Percentiles rank a stretch among this genome's conserved stretches.
These are phyloP conservation scores for Microstroma glucosiphilum DNA, from an alignment of 1,284 basidiomycete species.

Conservation along the genomic window DNA sequence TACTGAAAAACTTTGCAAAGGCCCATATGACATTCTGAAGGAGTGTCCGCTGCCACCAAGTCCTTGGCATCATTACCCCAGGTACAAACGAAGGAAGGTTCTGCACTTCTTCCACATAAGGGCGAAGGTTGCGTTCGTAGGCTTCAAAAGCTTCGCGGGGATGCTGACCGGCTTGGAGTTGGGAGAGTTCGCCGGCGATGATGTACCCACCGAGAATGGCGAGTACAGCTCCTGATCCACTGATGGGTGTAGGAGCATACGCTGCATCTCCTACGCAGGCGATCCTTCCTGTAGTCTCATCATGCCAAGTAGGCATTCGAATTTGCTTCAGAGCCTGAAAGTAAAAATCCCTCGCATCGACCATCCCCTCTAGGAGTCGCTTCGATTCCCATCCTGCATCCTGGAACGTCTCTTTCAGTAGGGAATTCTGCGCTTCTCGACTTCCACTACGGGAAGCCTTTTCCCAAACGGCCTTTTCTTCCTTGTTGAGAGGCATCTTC, in stretches of 20 bases:
- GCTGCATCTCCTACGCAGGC: slow-evolving; percentile 32
- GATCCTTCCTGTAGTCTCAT: slow-evolving; percentile 16
- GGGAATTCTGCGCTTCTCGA: slow-evolving; percentile 16
- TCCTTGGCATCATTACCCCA: slow-evolving; percentile 16
- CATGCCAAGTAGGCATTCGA: slow-evolving; percentile 21
- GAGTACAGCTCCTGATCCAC: slow-evolving; percentile 29
- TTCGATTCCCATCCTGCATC: slow-evolving; percentile 20
- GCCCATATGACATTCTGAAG: not conserved
- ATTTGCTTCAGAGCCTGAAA: slow-evolving; percentile 27
- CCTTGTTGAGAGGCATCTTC: slow-evolving; percentile 14
- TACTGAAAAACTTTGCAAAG: not conserved
- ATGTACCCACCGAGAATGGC: slow-evolving; percentile 27
- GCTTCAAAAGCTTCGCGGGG: slow-evolving; percentile 18
- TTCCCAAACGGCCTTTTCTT: slow-evolving; percentile 15
- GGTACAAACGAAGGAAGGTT: slow-evolving; percentile 21
- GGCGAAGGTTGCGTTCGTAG: slow-evolving; percentile 20
- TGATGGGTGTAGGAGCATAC: slow-evolving; percentile 28
- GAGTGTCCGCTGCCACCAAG: slow-evolving; percentile 10
- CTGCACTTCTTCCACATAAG: slow-evolving; percentile 25
- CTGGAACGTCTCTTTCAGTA: slow-evolving; percentile 17
- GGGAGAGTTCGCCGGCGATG: slow-evolving; percentile 26
- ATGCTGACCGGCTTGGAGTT: slow-evolving; percentile 13
- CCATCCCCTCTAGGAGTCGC: slow-evolving; percentile 19
- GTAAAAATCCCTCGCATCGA: slow-evolving; percentile 23
- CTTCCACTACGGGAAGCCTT: slow-evolving; percentile 13